Conservation (phyloP, 768 basidiomycete species). For the Paxillus ammoniavirescens region DNA sequence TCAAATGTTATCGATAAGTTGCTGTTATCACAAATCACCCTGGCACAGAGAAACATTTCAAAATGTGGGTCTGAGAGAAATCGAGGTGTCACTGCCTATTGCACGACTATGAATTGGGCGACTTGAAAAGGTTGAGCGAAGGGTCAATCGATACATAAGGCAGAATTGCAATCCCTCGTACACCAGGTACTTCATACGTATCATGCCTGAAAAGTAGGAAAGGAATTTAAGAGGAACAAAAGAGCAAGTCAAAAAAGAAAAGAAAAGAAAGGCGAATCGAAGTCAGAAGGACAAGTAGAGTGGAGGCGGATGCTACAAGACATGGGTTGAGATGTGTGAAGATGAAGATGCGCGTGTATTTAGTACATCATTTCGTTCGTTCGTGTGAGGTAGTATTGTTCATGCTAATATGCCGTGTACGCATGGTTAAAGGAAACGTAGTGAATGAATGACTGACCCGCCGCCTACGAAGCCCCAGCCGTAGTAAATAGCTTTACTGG, state of each 20-base stretch:
- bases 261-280: slow-evolving; percentile 2
- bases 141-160: slow-evolving; percentile 21
- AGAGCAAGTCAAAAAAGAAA: slow-evolving; percentile 4
- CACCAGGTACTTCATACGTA: slow-evolving; percentile 35
- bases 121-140: not conserved
- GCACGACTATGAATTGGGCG: too few relatives aligned
- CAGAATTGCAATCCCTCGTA: slow-evolving; percentile 26
- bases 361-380: slow-evolving; percentile 25
- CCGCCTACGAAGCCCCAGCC: slow-evolving; percentile 35
- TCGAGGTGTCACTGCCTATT: too few relatives aligned
- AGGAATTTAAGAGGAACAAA: not conserved
- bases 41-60: too few relatives aligned
- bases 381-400: slow-evolving; percentile 8
- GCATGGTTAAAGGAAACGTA: not conserved
- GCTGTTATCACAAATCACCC: too few relatives aligned
- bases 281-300: slow-evolving; percentile 16
- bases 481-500: slow-evolving; percentile 50
- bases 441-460: not conserved
- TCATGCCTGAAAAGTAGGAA: slow-evolving; percentile 11
- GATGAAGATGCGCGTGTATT: not conserved
- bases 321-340: slow-evolving; percentile 11
- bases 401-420: slow-evolving; percentile 2
- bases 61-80: too few relatives aligned
- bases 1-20: too few relatives aligned
- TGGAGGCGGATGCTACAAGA: slow-evolving; percentile 21